These are phyloP conservation scores for Arbutus unedo DNA, from an alignment of 148 eudicot species.

Conservation along the genomic window DNA sequence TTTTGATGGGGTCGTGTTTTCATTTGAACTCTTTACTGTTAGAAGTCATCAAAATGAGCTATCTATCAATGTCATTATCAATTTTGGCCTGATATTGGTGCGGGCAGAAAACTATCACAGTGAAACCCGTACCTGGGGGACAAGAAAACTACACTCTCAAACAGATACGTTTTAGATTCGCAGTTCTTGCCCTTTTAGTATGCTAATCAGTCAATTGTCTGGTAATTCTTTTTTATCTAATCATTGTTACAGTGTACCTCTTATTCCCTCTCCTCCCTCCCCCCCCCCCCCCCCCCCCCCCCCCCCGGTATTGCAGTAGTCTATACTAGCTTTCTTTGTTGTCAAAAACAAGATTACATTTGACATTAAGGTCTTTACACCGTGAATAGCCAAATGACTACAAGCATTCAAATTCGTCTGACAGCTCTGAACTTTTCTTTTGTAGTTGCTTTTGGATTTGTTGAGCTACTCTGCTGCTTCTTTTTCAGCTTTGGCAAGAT, in stretches of 20 bases:
- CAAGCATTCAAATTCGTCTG: constrained; percentile 3
- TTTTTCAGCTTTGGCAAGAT: constrained; percentile 56
- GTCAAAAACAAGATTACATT: not conserved
- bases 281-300: no score
- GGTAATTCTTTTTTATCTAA: not conserved
- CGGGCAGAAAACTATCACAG: not conserved
- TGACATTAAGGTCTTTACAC: not conserved
- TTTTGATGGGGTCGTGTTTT: not conserved
- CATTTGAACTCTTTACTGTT: not conserved
- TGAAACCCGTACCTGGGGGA: not conserved
- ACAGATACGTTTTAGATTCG: not conserved
- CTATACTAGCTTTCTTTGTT: not conserved
- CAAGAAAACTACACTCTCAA: not conserved
- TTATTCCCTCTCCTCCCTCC: no score
- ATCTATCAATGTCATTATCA: not conserved
- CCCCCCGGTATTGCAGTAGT: not conserved
- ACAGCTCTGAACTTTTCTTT: constrained; percentile 13
- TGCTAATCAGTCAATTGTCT: not conserved
- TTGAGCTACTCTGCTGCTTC: constrained; percentile 60
- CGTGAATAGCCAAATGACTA: not conserved
- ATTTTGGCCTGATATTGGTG: not conserved
- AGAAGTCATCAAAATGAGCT: not conserved
- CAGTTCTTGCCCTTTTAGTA: not conserved
- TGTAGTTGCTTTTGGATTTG: constrained; percentile 70
- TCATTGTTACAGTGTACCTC: not conserved